Evolutionary conservation across 352 stramenopile species (phyloP).

Genomic region (Phytophthora kernoviae): DNA sequence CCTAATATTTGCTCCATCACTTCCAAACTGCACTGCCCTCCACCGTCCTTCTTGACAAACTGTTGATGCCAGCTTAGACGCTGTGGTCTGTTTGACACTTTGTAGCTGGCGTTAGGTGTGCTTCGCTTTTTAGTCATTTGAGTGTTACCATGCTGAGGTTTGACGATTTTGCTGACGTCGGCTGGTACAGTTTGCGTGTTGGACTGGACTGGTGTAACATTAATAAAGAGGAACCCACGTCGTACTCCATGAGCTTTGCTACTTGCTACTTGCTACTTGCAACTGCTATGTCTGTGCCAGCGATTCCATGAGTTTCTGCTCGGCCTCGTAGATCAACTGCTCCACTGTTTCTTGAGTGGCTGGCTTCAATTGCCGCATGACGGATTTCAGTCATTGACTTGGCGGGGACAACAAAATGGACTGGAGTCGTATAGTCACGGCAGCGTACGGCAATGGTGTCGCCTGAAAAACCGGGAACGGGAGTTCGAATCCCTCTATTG

Average conservation of each 20-base stretch:
- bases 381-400: conserved; percentile 54
- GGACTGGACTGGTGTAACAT: conserved; percentile 53
- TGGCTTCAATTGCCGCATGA: conserved; percentile 48
- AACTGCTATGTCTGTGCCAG: conserved; percentile 30
- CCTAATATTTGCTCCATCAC: too few species aligned
- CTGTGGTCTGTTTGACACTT: conserved; percentile 48
- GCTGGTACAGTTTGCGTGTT: conserved; percentile 28
- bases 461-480: conserved; percentile 40
- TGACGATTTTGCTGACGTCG: conserved; percentile 25
- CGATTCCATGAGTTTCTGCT: conserved; percentile 38
- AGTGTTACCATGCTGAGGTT: conserved; percentile 33
- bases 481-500: too few species aligned
- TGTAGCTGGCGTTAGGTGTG: conserved; percentile 54
- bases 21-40: too few species aligned
- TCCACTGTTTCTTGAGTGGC: conserved; percentile 33
- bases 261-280: too few species aligned
- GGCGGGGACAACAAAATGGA: conserved; percentile 58
- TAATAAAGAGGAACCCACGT: conserved; percentile 62
- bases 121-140: conserved; percentile 53
- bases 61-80: conserved; percentile 2
- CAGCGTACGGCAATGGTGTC: conserved; percentile 34
- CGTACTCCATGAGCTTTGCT: conserved; percentile 53
- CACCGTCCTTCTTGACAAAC: too few species aligned
- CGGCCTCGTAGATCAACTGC: conserved; percentile 40
- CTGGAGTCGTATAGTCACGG: conserved; percentile 55